phyloP scores from a whole-genome alignment of 2,329 filamentous ascomycete genomes.

The Xylaria sp. region DNA sequence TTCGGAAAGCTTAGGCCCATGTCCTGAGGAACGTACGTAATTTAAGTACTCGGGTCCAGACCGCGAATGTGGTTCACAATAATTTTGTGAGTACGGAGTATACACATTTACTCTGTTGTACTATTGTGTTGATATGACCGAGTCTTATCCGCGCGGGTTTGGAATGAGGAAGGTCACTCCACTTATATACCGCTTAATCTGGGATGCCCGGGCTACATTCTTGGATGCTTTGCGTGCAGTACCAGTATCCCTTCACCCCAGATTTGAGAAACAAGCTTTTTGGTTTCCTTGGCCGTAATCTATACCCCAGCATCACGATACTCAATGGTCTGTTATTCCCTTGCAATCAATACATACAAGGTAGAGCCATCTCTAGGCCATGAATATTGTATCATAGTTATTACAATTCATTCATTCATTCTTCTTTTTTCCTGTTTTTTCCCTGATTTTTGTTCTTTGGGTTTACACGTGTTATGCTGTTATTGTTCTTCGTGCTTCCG shows the following conservation, averaged over 20 bases:
- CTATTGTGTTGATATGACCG: background rate
- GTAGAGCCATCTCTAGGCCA: too few species aligned
- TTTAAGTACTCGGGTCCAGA: background rate
- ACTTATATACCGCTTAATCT: background rate
- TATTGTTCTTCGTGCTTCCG: background rate
- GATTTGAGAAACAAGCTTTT: conserved; percentile 1
- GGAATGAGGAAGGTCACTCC: background rate
- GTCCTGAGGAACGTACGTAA: background rate
- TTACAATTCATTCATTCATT: too few species aligned
- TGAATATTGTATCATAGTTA: too few species aligned
- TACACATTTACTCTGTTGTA: background rate
- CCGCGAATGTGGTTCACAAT: background rate
- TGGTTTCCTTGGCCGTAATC: background rate
- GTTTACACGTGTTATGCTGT: background rate
- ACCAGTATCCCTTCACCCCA: background rate
- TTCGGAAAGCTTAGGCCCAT: conserved; percentile 8
- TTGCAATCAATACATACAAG: background rate
- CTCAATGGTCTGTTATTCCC: background rate
- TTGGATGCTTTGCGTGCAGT: background rate
- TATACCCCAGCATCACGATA: background rate
- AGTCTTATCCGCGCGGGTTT: background rate
- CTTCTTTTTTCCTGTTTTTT: background rate
- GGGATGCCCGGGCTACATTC: background rate
- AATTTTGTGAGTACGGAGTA: conserved; percentile 2
- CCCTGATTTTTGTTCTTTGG: background rate